A percentile compares a stretch with the other conserved stretches of the same genome.
Conservation (phyloP, 192 early-diverging fungal species). For the Dimargaris verticillata region DNA sequence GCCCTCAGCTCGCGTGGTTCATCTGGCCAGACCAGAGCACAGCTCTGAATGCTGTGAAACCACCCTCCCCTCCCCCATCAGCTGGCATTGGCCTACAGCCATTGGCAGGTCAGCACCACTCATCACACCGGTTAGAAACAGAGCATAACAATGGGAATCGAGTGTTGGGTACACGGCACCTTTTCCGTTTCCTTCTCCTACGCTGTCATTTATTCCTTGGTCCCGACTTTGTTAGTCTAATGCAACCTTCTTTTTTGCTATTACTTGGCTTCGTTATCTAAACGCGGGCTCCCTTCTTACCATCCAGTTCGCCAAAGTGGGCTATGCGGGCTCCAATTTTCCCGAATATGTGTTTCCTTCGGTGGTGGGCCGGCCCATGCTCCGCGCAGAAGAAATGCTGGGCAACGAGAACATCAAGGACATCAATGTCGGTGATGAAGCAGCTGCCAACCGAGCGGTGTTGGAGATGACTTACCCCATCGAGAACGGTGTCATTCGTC, state of each 20-base stretch:
- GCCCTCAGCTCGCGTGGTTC: not conserved
- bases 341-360: conserved; percentile 90
- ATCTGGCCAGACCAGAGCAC: not conserved
- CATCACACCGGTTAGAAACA: not conserved
- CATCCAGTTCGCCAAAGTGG: conserved; percentile 85
- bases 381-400: conserved; percentile 80
- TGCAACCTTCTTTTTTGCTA: not conserved
- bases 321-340: conserved; percentile 90
- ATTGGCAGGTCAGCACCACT: not conserved
- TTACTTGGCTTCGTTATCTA: not conserved
- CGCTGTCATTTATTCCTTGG: not conserved
- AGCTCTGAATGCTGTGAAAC: too few relatives aligned
- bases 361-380: conserved; percentile 93
- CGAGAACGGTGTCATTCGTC: conserved; percentile 93
- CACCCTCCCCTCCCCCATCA: too few relatives aligned
- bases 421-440: conserved; percentile 97
- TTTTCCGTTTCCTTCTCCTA: not conserved
- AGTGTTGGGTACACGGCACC: not conserved
- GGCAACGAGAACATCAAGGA: conserved; percentile 54
- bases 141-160: not conserved
- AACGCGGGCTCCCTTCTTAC: conserved; percentile 1
- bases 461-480: conserved; percentile 96
- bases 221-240: not conserved
- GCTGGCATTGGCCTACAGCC: not conserved
- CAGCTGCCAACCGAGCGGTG: conserved; percentile 65